Base-by-base conservation (phyloP, 176 grass and related monocot genomes). In the Musa itinerans region DNA sequence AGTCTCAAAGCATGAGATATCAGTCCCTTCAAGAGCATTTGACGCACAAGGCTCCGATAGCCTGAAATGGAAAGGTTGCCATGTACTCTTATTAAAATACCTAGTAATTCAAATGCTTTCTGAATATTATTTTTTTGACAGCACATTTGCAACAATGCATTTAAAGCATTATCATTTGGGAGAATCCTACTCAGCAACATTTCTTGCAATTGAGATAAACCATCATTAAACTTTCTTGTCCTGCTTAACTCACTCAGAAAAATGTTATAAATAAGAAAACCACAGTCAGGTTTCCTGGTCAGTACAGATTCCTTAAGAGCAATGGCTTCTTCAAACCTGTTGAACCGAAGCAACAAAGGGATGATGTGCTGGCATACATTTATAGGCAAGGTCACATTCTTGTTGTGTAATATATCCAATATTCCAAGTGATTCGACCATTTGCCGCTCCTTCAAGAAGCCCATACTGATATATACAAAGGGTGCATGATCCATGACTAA, bases 381-480 rank as follows among this genome's bases (percentile, higher is more conserved):
- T 65, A 25, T 75, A 76, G 78, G 55, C 27, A 81, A 15, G 50
- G 72, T 53, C 57, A 55, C 78, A 27, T 58, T 87, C 80, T 78
- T 91, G n/a, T 85, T 26, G 66, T 83, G 50, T 75, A 85, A 87
- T 25, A 89, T 84, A 84, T 83, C 82, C 81, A 83, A 83, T 64
- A 98, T 68, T 83, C 90, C 90, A 85, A 93, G 76, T 69, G 88
- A 63, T 83, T 93, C 94, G 11, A 77, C 67, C 83, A 65, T 66
- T 29, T 78, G 88, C 61, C 80, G 78, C 64, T 98, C 94, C 77
- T 89, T 93, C 83, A 93, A 74, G 68, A 98, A 98, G 56, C 94
- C 94, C 50, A 89, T 78, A 74, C 88, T 71, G 70, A 98, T 70
- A 89, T 77, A 82, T 75, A 83, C 50, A 65, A 89, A 65, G 59